phyloP scores from a whole-genome alignment of 2,329 filamentous ascomycete genomes.

The Thelonectria blattea region DNA sequence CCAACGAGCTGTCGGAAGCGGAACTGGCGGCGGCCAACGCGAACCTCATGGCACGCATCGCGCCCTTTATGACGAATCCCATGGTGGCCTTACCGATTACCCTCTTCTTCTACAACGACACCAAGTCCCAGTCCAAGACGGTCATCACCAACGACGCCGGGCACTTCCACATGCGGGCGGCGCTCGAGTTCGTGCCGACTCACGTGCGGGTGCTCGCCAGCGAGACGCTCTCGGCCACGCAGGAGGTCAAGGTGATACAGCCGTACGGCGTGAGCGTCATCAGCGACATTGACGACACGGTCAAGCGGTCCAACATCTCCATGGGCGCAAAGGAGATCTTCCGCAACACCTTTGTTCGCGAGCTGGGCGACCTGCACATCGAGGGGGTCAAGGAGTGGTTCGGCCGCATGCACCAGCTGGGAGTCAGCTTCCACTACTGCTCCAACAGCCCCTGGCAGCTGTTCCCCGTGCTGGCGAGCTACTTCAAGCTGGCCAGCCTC shows the following conservation, averaged over 20 bases:
- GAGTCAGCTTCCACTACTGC: slow-evolving; percentile 92
- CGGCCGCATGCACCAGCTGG: slow-evolving; percentile 73
- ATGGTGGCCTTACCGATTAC: slow-evolving; percentile 80
- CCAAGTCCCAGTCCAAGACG: slow-evolving; percentile 80
- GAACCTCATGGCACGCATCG: slow-evolving; percentile 85
- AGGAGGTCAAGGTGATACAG: slow-evolving; percentile 78
- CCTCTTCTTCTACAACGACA: slow-evolving; percentile 92
- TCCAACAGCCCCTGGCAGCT: slow-evolving; percentile 99
- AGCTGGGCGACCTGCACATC: slow-evolving; percentile 80
- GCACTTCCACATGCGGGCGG: slow-evolving; percentile 81
- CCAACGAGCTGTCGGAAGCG: slow-evolving; percentile 70
- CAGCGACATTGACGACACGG: slow-evolving; percentile 96
- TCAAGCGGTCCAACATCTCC: slow-evolving; percentile 92
- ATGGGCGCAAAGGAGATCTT: slow-evolving; percentile 92
- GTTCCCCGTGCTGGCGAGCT: slow-evolving; percentile 86
- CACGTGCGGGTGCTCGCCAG: slow-evolving; percentile 87
- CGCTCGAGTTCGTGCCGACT: slow-evolving; percentile 88
- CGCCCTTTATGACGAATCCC: slow-evolving; percentile 88
- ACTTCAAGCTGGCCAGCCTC: slow-evolving; percentile 79
- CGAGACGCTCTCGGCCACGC: slow-evolving; percentile 81
- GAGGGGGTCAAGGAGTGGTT: slow-evolving; percentile 94
- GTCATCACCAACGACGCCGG: slow-evolving; percentile 87
- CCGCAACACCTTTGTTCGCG: slow-evolving; percentile 91
- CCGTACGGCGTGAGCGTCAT: slow-evolving; percentile 86
- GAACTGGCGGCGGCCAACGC: slow-evolving; percentile 83